Percentiles rank a stretch among this genome's conserved stretches.
phyloP scores from a whole-genome alignment of 2,329 filamentous ascomycete genomes.

The Phoma herbarum region DNA sequence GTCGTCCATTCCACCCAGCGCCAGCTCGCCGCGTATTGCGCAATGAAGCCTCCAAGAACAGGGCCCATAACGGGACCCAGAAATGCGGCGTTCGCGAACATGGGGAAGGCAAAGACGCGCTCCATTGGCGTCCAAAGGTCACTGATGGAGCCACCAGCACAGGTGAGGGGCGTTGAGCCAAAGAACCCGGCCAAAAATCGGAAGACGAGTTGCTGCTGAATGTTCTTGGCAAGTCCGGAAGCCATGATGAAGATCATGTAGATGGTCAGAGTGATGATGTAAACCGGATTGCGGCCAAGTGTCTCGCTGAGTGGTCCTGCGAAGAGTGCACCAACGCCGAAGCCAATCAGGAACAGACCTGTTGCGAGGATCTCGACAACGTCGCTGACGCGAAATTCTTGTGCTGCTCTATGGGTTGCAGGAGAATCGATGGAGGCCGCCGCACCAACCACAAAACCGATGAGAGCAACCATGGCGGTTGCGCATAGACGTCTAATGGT shows the following conservation, averaged over 20 bases:
- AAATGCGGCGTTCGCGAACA: constrained; percentile 35
- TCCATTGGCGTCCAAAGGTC: constrained; percentile 36
- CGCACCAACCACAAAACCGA: constrained; percentile 61
- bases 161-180: constrained; percentile 49
- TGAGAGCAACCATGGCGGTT: constrained; percentile 44
- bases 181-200: constrained; percentile 61
- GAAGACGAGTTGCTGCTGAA: constrained; percentile 59
- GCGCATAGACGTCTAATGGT: constrained; percentile 39
- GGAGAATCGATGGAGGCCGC: constrained; percentile 64
- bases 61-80: constrained; percentile 53
- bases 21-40: constrained; percentile 31
- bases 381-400: constrained; percentile 55
- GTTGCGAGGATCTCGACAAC: constrained; percentile 59
- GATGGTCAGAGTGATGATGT: constrained; percentile 33
- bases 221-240: constrained; percentile 52
- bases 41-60: constrained; percentile 48
- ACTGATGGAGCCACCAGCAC: constrained; percentile 30
- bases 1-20: constrained; percentile 41
- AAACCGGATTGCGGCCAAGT: constrained; percentile 53
- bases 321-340: constrained; percentile 54
- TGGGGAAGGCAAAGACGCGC: constrained; percentile 36
- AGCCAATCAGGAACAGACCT: constrained; percentile 57
- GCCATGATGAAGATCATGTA: constrained; percentile 47
- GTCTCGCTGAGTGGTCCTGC: constrained; percentile 60
- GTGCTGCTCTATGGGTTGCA: constrained; percentile 59